A percentile compares a stretch with the other conserved stretches of the same genome.
phyloP scores from a whole-genome alignment of 306 rosid genomes.

The Canavalia ensiformis region DNA sequence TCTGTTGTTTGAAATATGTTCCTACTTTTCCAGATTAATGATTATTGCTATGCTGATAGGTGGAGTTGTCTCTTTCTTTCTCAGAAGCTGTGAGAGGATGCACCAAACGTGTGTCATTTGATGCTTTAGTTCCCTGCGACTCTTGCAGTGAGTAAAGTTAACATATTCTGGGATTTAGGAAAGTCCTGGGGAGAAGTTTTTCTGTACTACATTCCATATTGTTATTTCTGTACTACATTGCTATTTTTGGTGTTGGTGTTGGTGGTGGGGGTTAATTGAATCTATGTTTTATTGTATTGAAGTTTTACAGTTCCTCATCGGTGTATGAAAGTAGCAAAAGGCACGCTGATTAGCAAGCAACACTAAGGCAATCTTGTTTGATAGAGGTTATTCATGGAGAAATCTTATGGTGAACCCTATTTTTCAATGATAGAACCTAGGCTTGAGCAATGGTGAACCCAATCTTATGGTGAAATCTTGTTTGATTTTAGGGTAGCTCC shows the following conservation, averaged over 20 bases:
- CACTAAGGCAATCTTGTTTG: slow-evolving; percentile 6
- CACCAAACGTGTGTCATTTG: slow-evolving; percentile 74
- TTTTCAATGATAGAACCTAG: slow-evolving; percentile 31
- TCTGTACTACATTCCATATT: slow-evolving; percentile 20
- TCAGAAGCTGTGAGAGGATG: slow-evolving; percentile 90
- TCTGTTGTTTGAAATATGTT: slow-evolving; percentile 36
- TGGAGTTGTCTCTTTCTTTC: slow-evolving; percentile 76
- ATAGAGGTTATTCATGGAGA: slow-evolving; percentile 9
- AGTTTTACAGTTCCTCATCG: slow-evolving; percentile 27
- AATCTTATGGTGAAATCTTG: background rate
- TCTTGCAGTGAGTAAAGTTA: slow-evolving; percentile 75
- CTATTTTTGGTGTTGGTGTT: background rate
- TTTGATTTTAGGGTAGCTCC: slow-evolving; percentile 10
- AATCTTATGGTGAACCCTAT: slow-evolving; percentile 30
- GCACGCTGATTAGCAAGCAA: slow-evolving; percentile 6
- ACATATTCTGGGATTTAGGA: slow-evolving; percentile 36
- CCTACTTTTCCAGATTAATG: slow-evolving; percentile 42
- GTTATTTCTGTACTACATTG: slow-evolving; percentile 7
- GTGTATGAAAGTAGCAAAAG: slow-evolving; percentile 26
- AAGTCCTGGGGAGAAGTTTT: slow-evolving; percentile 7
- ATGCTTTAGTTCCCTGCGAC: slow-evolving; percentile 83
- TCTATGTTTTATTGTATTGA: background rate
- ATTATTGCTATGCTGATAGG: slow-evolving; percentile 61
- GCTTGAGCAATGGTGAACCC: slow-evolving; percentile 5
- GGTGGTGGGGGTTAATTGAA: background rate